Base-by-base conservation (phyloP, 2,329 filamentous ascomycete species). In the Dryadomyces sulphureus region DNA sequence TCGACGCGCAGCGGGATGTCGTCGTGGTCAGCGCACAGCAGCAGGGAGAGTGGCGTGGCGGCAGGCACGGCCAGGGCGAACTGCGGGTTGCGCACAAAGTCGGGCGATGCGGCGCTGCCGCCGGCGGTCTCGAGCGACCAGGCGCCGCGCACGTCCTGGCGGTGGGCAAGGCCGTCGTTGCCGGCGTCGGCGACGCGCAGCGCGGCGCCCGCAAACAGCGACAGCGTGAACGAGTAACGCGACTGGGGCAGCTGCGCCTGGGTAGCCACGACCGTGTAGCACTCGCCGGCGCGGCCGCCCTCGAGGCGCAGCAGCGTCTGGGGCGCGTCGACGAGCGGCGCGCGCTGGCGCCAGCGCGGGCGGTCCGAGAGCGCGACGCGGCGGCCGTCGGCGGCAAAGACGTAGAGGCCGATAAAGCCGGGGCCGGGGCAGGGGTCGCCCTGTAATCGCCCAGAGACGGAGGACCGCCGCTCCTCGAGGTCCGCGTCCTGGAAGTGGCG, bases 281-380 rank as follows among this genome's bases (percentile, higher is more conserved):
- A 54, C 7, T 59, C 59, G 38, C 59, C 60, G 5, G 62, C 60
- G 20, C 61, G 60, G 4, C 66, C 70, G 4, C 66, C 70, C 24
- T 84, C 74, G 50, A 94, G 72, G 48, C 83, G 80, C 39, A 93
- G 77, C 7, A 98, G 75, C 0, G 85, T 94, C 60, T 96, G 93
- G 1, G 88, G 88, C 2, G 89, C 93, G 62, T 95, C 90, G 30
- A 96, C 87, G 51, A 86, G 94, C n/a, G 86, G 84, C 0, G 83
- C 84, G 32, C 82, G 78, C 54, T 85, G 78, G 0, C 84, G 60
- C 7, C 77, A 77, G 47, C 56, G 50, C 4, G 54, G 54, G 1
- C 49, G 54, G 45, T 90, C 84, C 45, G 77, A 79, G 14, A 92
- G 68, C 53, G 86, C 80, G 0, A 95, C 79, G 42, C 79, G 74